Evolutionary conservation across 306 rosid species (phyloP), one percentile per base, ranked within the genome.

Genomic region (Cotoneaster glaucophyllus): DNA sequence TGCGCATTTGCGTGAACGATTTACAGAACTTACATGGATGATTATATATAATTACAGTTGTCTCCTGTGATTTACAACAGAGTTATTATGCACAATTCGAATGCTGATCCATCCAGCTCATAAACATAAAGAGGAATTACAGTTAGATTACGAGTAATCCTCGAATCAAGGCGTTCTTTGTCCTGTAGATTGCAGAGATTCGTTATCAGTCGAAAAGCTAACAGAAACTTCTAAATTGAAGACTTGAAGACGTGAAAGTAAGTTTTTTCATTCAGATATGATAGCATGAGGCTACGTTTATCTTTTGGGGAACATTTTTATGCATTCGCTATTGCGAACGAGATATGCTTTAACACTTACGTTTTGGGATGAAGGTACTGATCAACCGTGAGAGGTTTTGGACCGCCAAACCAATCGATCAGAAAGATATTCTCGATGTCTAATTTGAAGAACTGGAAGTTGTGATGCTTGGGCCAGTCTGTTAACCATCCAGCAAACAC

Each of bases 341-440:
- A 32, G 37, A 32, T 32, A 32, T 13, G 21, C n/a, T 73, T 29
- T 43, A 15, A 82, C 22, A 82, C 91, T 87, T 81, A 87, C 90
- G 63, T 26, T 77, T 85, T 82, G 6, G 70, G 71, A 74, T 87
- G 88, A 6, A 94, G 84, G 80, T 94, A 94, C 75, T 92, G 78
- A 32, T 90, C 91, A 74, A 85, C 84, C 0, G 90, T 81, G 73
- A 95, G 83, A 70, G 96, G 97, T 82, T 92, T 95, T 13, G 98
- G 89, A 69, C 97, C 95, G 59, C 97, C 98, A 44, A 88, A 92
- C 95, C 93, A 90, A 83, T 90, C 80, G 14, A 90, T 87, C 86
- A 95, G 70, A 84, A 92, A 95, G 77, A 95, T 86, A 48, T 84
- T 70, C 76, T 83, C 96, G 13, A 95, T 92, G 54, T 90, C 88